Conservation (phyloP, 805 yeast genomes). For the Metschnikowia drakensbergensis region DNA sequence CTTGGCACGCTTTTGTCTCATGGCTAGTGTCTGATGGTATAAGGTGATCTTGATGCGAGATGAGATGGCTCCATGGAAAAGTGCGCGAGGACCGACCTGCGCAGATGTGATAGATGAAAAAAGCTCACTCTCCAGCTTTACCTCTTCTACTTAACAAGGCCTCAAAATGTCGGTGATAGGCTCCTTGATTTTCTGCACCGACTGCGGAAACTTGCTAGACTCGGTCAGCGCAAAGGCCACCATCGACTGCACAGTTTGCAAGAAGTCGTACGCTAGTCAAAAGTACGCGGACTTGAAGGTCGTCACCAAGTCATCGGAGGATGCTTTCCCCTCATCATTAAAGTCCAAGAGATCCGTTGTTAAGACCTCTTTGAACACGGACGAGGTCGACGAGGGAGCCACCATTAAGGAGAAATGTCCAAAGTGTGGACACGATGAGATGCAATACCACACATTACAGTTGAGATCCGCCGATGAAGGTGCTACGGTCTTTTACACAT, state of each 20-base stretch:
- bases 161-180: constrained; percentile 86
- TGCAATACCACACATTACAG: constrained; percentile 96
- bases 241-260: constrained; percentile 56
- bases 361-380: constrained; percentile 71
- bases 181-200: constrained; percentile 86
- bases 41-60: neutral
- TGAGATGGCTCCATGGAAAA: constrained; percentile 4
- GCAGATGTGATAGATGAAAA: constrained; percentile 1
- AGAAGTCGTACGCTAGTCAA: constrained; percentile 39
- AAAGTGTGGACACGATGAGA: constrained; percentile 96
- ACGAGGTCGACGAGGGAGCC: constrained; percentile 91
- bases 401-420: constrained; percentile 97
- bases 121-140: constrained; percentile 2
- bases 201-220: constrained; percentile 88
- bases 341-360: constrained; percentile 84
- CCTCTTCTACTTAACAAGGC: neutral
- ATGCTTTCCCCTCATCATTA: constrained; percentile 88
- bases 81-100: constrained; percentile 2
- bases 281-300: constrained; percentile 78
- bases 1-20: constrained; percentile 97
- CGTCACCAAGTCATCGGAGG: constrained; percentile 80
- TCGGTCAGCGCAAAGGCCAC: constrained; percentile 48
- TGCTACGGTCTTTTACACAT: constrained; percentile 97
- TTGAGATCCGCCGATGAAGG: constrained; percentile 99
- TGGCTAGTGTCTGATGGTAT: constrained; percentile 22